phyloP scores from a whole-genome alignment of 345 rosid genomes.

The Alliaria petiolata region DNA sequence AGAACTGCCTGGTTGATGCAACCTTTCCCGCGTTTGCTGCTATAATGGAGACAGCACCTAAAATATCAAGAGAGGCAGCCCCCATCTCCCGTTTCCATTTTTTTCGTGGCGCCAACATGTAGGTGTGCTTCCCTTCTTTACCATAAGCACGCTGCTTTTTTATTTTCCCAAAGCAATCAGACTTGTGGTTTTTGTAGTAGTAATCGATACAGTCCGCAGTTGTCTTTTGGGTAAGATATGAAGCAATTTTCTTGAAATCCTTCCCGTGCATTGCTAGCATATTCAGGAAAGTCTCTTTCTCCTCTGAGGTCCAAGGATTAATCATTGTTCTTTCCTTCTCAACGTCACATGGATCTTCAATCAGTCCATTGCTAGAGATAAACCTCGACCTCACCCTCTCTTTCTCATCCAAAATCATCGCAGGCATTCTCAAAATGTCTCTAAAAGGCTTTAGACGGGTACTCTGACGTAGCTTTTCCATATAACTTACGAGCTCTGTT shows the following conservation, averaged over 20 bases:
- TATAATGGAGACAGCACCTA: constrained; percentile 72
- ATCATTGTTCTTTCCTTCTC: constrained; percentile 87
- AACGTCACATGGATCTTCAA: constrained; percentile 85
- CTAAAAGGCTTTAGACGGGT: constrained; percentile 50
- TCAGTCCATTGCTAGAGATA: constrained; percentile 67
- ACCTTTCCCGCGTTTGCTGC: constrained; percentile 63
- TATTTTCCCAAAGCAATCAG: constrained; percentile 78
- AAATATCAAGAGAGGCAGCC: constrained; percentile 69
- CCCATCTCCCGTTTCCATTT: constrained; percentile 67
- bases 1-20: constrained; percentile 32
- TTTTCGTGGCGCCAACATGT: constrained; percentile 58
- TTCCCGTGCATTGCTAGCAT: constrained; percentile 76
- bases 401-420: constrained; percentile 72
- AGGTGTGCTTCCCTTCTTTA: constrained; percentile 55
- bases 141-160: constrained; percentile 60
- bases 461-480: constrained; percentile 53
- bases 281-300: constrained; percentile 68
- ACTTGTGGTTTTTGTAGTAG: constrained; percentile 96
- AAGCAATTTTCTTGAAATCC: constrained; percentile 80
- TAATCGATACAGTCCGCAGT: constrained; percentile 96
- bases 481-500: constrained; percentile 45
- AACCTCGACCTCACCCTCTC: constrained; percentile 65
- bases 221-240: constrained; percentile 80
- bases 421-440: constrained; percentile 79
- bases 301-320: constrained; percentile 87